Evolutionary conservation across 805 yeast species (phyloP).

Genomic region (Ogataea pini): DNA sequence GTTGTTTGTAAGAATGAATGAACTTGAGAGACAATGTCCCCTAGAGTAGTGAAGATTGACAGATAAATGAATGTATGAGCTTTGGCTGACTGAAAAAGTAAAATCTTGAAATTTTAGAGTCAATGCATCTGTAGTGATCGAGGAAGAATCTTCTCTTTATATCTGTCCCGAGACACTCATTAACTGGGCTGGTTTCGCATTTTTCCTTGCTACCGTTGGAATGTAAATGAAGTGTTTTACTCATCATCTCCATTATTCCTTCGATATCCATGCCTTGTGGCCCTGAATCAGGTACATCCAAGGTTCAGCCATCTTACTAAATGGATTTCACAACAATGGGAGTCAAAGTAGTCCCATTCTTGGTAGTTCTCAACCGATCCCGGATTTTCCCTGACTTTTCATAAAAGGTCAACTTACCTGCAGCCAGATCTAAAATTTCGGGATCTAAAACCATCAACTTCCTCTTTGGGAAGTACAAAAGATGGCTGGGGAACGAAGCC

Average conservation of each 20-base stretch:
- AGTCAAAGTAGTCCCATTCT: background rate
- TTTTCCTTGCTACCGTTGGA: background rate
- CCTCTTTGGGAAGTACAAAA: constrained; percentile 1
- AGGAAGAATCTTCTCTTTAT: background rate
- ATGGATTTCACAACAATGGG: background rate
- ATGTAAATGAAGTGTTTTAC: background rate
- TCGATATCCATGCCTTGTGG: background rate
- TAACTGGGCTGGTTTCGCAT: background rate
- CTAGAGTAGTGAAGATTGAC: background rate
- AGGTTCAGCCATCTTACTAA: background rate
- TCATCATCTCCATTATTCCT: background rate
- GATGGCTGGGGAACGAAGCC: constrained; percentile 3
- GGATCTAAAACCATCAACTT: background rate
- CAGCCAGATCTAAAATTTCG: background rate
- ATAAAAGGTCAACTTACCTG: background rate
- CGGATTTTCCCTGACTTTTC: background rate
- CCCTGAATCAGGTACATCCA: background rate
- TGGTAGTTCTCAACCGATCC: background rate
- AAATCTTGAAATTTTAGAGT: no score
- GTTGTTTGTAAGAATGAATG: background rate
- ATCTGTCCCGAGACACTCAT: no score
- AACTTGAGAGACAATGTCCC: constrained; percentile 1
- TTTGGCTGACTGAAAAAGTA: background rate
- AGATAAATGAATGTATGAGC: background rate
- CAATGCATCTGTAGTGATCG: background rate